Conservation (phyloP, 345 rosid genomes). For the Nasturtium officinale region DNA sequence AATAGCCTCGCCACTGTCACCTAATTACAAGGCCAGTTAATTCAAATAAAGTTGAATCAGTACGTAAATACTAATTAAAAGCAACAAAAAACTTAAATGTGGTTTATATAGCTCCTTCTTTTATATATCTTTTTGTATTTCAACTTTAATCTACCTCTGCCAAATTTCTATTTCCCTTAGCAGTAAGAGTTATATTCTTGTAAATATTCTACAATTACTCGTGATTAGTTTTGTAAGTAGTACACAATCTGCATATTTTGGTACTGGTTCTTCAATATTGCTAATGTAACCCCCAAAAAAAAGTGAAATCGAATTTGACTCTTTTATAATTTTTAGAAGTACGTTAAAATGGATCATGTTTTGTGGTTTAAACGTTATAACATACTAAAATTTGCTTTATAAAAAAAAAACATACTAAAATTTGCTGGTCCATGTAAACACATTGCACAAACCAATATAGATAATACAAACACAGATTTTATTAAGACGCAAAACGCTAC, state of each 20-base stretch:
- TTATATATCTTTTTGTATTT: not conserved
- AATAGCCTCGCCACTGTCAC: constrained; percentile 56
- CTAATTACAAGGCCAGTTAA: constrained; percentile 10
- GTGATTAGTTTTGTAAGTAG: not conserved
- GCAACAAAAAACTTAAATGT: not conserved
- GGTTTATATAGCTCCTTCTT: not conserved
- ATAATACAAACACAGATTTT: not conserved
- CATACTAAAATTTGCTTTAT: not conserved
- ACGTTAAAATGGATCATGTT: not conserved
- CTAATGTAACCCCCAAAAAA: not conserved
- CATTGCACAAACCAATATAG: constrained; percentile 4
- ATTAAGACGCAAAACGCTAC: constrained; percentile 44
- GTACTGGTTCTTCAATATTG: not conserved
- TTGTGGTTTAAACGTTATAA: constrained; percentile 1
- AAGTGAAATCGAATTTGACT: not conserved
- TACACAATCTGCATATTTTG: not conserved
- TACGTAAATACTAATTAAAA: not conserved
- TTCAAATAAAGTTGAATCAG: not conserved
- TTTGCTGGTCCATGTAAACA: not conserved
- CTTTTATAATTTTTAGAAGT: not conserved
- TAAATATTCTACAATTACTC: not conserved
- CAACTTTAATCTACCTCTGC: not conserved
- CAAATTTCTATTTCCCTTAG: not conserved
- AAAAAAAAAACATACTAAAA: not conserved
- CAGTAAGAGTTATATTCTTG: not conserved